Conservation (phyloP, 2,329 filamentous ascomycete species). For the Tolypocladium pustulatum region DNA sequence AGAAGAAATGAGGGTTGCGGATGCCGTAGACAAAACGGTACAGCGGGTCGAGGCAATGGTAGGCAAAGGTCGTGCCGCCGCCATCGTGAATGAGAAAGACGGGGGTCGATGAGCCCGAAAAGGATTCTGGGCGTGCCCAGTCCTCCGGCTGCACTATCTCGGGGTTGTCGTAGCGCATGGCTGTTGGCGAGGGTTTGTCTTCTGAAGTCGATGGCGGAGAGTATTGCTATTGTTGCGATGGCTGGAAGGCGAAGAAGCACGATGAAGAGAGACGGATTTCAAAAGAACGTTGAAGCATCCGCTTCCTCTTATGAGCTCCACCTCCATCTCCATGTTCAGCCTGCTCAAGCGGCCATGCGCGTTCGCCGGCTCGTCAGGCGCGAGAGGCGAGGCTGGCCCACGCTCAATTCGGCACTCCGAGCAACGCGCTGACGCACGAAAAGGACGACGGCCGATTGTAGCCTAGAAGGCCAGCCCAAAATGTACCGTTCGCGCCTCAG, state of each 20-base stretch:
- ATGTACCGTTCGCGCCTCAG: not conserved
- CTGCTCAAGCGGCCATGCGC: not conserved
- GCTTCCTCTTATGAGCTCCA: not conserved
- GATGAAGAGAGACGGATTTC: not conserved
- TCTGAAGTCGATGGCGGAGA: not conserved
- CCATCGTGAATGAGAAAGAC: constrained; percentile 50
- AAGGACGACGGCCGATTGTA: not conserved
- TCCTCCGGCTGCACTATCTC: constrained; percentile 23
- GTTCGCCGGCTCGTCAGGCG: not conserved
- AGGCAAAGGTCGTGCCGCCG: constrained; percentile 48
- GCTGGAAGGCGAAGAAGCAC: not conserved
- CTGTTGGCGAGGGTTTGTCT: not conserved
- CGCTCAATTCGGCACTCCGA: not conserved
- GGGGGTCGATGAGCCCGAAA: constrained; percentile 23
- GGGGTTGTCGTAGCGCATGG: constrained; percentile 13
- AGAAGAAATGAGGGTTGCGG: constrained; percentile 40
- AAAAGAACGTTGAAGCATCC: not conserved
- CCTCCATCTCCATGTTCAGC: not conserved
- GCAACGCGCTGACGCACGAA: not conserved
- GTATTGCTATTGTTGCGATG: not conserved
- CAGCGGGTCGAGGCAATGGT: constrained; percentile 41
- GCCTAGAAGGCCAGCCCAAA: not conserved
- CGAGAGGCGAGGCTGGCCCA: not conserved
- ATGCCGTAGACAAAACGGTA: constrained; percentile 42
- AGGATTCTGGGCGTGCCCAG: constrained; percentile 12